A percentile compares a stretch with the other conserved stretches of the same genome.
These are phyloP conservation scores for Pelargonium fulgidum DNA, from an alignment of 441 rosid genomes.

Conservation along the genomic window DNA sequence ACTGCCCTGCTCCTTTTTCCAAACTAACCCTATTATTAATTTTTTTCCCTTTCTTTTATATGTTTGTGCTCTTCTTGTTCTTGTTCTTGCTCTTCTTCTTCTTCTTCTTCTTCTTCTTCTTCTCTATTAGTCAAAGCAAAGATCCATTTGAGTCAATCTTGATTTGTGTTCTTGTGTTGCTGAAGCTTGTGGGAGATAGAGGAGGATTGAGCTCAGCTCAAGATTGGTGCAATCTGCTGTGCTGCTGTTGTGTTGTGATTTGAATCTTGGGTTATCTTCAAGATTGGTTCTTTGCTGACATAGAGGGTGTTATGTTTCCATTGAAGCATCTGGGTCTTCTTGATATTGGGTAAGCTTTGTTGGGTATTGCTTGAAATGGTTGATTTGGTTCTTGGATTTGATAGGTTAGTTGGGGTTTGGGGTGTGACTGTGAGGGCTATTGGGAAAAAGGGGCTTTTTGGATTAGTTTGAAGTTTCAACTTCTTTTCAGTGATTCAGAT, in stretches of 20 bases:
- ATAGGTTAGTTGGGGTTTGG: constrained; percentile 25
- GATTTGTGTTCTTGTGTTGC: constrained; percentile 10
- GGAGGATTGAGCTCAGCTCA: background rate
- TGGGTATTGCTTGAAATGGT: constrained; percentile 37
- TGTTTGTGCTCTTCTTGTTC: background rate
- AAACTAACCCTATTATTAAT: constrained; percentile 11
- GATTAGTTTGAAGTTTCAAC: constrained; percentile 20
- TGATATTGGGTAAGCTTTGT: constrained; percentile 26
- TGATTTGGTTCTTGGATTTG: constrained; percentile 28
- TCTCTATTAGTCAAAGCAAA: constrained; percentile 22
- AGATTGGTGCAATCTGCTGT: constrained; percentile 7
- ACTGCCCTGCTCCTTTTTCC: constrained; percentile 18
- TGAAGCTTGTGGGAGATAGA: constrained; percentile 17
- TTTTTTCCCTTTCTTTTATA: constrained; percentile 28
- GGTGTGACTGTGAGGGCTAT: constrained; percentile 17
- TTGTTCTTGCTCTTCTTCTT: constrained; percentile 8
- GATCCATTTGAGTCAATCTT: constrained; percentile 25
- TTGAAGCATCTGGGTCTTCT: constrained; percentile 39
- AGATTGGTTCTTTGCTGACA: constrained; percentile 19
- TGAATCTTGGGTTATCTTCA: constrained; percentile 16
- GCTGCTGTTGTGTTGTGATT: background rate
- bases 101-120: constrained; percentile 12
- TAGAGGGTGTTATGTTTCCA: constrained; percentile 26
- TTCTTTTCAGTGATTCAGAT: constrained; percentile 21
- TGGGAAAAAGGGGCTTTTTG: constrained; percentile 14